Evolutionary conservation across 192 early-diverging fungal species (phyloP), one percentile per base, ranked within the genome.

Genomic region (Linnemannia elongata): DNA sequence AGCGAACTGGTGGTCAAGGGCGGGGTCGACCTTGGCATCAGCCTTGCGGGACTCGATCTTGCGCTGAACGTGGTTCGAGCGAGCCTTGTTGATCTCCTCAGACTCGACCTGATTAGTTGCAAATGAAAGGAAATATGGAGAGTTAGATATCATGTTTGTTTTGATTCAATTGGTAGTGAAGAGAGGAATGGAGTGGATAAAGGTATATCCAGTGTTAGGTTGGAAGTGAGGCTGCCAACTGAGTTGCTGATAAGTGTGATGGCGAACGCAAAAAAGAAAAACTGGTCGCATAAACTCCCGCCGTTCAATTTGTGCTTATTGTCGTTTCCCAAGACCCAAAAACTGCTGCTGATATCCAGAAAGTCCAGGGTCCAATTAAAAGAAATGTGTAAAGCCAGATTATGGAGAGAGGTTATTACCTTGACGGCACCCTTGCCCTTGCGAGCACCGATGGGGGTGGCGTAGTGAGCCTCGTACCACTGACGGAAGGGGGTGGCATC

Each of bases 401-500:
- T 52, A 18, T 20, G 9, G 7, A 24, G n/a, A 7, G n/a, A 10
- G n/a, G 12, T 76, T 38, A 30, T 81, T 82, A 86, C 90, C 82
- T 88, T 86, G 80, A 74, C 88, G 49, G 83, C 86, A 76, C 82
- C 88, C 90, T 93, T 94, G 79, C 89, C 93, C 90, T 92, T 92
- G 93, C 95, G 96, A 88, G 95, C 95, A 92, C 98, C 97, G 63
- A 99, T 90, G 75, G 94, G 88, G 85, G 92, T 82, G 82, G 96
- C 98, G 90, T 98, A 99, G 95, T 98, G 97, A 84, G 95, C 91
- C 92, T 99, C 98, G 93, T 97, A 99, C 98, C 98, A 99, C 90
- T 99, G 98, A 87, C 98, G 95, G 97, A 99, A 99, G 72, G 98
- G 98, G 77, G 97, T 97, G 79, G 98, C 98, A 92, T 99, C 98